These are phyloP conservation scores for Fulvia fulva DNA, from an alignment of 2,329 filamentous ascomycete genomes.

Conservation along the genomic window DNA sequence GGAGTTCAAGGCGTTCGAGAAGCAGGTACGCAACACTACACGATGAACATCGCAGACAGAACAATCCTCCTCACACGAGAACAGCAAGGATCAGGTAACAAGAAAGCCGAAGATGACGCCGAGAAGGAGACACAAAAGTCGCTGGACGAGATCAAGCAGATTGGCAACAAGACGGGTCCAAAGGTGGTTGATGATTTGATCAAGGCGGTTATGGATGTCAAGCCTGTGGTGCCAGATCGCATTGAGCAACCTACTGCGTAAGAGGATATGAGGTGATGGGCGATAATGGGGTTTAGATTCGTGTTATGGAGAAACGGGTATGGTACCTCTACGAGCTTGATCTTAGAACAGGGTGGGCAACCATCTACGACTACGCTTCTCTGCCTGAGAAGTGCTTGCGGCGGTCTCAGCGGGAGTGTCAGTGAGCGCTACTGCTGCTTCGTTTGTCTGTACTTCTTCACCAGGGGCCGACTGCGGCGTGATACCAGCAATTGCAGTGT, in stretches of 20 bases:
- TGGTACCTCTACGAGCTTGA: not conserved
- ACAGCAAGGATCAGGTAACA: slow-evolving; percentile 89
- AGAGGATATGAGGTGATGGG: not conserved
- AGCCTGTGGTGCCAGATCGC: slow-evolving; percentile 61
- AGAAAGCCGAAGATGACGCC: slow-evolving; percentile 66
- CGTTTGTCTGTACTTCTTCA: not conserved
- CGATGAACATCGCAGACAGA: not conserved
- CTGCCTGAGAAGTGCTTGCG: not conserved
- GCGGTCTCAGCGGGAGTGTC: not conserved
- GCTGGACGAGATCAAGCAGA: slow-evolving; percentile 74
- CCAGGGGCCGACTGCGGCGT: not conserved
- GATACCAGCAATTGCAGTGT: not conserved
- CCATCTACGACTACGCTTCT: not conserved
- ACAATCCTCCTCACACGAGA: slow-evolving; percentile 7
- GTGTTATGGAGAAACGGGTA: not conserved
- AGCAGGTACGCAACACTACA: slow-evolving; percentile 53
- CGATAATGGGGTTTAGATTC: not conserved
- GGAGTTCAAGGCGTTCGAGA: slow-evolving; percentile 92
- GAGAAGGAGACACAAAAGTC: slow-evolving; percentile 75
- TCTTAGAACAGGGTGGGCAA: not conserved
- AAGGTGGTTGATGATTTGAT: slow-evolving; percentile 81
- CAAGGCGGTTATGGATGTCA: slow-evolving; percentile 77
- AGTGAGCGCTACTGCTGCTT: not conserved
- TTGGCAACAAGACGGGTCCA: slow-evolving; percentile 73
- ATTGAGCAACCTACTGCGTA: slow-evolving; percentile 31